Base-by-base conservation (phyloP, 805 yeast genomes). In the Maudiozyma barnettii region DNA sequence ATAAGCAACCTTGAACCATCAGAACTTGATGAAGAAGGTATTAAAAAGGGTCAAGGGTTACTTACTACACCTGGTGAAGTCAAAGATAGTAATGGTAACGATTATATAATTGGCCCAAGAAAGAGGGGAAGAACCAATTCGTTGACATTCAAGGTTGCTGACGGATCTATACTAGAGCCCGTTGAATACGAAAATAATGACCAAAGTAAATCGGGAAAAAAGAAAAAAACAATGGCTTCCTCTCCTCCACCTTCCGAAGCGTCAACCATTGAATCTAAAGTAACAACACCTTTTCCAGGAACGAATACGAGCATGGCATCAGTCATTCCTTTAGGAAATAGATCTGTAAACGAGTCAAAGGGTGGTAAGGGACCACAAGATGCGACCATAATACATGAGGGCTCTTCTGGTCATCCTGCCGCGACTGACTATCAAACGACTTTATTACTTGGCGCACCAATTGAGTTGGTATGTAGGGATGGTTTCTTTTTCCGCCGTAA, bases 401-500 rank as follows among this genome's bases (percentile, higher is more conserved):
- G 13, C 16, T 9, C 41, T 13, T 12, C 20, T 2, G 21, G 21
- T 6, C 20, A 13, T 7, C 10, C 29, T 5, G 20, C 41, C 10
- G 41, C 41, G 2, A 38, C n/a, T 19, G 43, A 44, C 13, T 47
- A 51, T 19, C 51, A 51, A 44, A 44, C 55, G 3, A 53, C 60
- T 1, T 37, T 59, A 35, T 43, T 58, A 26, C 39, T 57, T 36
- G 61, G 57, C 5, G 54, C 64, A 4, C 64, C 66, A 7, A 58
- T 64, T 13, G 66, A 63, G 49, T 51, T 64, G 18, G 49, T 60
- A 9, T 62, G 66, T 42, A 56, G 54, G 16, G 61, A 58, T 41
- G 68, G 67, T 1, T 59, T 60, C 38, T 64, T 63, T 46, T 64
- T 62, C 45, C 54, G 54, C 2, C 55, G 60, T 36, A 53, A 56